Evolutionary conservation across 2,329 filamentous ascomycete species (phyloP).

Genomic region (Ilyonectria destructans): DNA sequence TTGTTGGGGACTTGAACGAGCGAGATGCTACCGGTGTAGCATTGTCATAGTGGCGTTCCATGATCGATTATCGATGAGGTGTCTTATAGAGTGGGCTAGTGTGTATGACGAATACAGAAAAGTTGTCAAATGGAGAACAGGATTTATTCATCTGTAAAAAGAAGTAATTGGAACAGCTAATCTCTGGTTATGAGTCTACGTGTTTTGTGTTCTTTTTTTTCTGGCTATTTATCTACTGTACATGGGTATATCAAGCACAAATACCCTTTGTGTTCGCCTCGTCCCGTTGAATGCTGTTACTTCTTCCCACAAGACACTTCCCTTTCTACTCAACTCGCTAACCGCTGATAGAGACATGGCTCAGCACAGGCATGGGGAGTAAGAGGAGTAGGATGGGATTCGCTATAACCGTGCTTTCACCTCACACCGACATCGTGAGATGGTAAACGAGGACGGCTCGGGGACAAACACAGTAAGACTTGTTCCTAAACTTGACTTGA

Average conservation of each 20-base stretch:
- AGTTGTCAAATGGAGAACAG: constrained; percentile 11
- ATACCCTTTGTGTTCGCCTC: background rate
- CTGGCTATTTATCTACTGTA: no score
- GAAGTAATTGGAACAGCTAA: background rate
- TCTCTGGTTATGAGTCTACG: background rate
- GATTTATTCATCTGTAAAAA: background rate
- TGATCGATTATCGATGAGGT: constrained; percentile 32
- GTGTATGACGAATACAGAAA: constrained; percentile 30
- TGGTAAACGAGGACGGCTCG: no score
- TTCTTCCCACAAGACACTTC: no score
- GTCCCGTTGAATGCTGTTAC: no score
- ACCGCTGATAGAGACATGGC: no score
- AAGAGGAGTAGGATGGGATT: no score
- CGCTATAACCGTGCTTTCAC: no score
- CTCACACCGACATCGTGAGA: background rate
- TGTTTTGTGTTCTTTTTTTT: no score
- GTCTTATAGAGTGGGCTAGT: constrained; percentile 33
- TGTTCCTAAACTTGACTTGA: background rate
- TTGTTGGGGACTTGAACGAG: constrained; percentile 28
- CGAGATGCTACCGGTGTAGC: constrained; percentile 41
- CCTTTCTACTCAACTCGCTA: no score
- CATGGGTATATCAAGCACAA: no score
- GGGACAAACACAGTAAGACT: background rate
- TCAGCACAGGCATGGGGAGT: no score
- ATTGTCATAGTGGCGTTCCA: constrained; percentile 44